These are phyloP conservation scores for Lipomyces yarrowii DNA, from an alignment of 1,139 yeast genomes.

Conservation along the genomic window DNA sequence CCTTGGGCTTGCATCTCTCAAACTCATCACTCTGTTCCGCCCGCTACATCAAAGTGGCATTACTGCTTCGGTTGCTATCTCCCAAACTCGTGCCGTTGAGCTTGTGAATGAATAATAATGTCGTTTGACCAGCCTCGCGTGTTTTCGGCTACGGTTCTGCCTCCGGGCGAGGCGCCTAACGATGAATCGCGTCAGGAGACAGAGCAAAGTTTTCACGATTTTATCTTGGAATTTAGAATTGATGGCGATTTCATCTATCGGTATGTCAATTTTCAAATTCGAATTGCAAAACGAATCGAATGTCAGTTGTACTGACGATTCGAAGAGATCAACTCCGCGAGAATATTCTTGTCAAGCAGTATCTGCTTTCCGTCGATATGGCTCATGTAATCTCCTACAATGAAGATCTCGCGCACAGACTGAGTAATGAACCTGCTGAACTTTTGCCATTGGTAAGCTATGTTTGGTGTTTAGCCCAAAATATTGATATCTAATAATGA, in stretches of 20 bases:
- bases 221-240: slow-evolving; percentile 82
- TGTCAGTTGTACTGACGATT: neutral
- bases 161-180: slow-evolving; percentile 67
- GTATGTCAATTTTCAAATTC: slow-evolving; percentile 15
- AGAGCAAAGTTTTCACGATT: slow-evolving; percentile 75
- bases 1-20: neutral
- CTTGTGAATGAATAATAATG: slow-evolving; percentile 36
- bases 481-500: neutral
- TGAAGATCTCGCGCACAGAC: slow-evolving; percentile 82
- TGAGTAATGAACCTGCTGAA: slow-evolving; percentile 86
- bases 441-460: slow-evolving; percentile 63
- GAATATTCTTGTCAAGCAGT: slow-evolving; percentile 76
- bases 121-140: slow-evolving; percentile 78
- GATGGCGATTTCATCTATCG: slow-evolving; percentile 78
- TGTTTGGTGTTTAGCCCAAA: neutral
- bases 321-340: slow-evolving; percentile 85
- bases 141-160: slow-evolving; percentile 82
- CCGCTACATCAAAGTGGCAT: neutral
- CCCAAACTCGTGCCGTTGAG: neutral
- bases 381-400: slow-evolving; percentile 87
- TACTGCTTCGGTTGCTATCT: neutral
- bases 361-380: slow-evolving; percentile 71
- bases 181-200: slow-evolving; percentile 71
- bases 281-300: neutral
- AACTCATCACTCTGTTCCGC: neutral